Conservation (phyloP, 2,329 filamentous ascomycete genomes). For the Fusarium burgessii region DNA sequence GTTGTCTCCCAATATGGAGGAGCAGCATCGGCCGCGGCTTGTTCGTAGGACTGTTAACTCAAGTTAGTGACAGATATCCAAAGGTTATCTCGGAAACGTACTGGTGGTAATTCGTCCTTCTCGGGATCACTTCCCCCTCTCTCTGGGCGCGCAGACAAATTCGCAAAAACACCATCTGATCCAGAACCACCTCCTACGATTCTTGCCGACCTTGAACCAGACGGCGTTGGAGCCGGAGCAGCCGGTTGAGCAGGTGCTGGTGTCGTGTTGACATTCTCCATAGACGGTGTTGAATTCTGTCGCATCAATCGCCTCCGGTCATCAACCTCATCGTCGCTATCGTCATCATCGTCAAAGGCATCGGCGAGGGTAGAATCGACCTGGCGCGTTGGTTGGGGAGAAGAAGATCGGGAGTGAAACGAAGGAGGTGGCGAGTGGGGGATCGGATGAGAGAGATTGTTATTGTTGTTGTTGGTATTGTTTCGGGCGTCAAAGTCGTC, state of each 20-base stretch:
- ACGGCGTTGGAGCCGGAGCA: constrained; percentile 42
- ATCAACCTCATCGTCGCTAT: constrained; percentile 77
- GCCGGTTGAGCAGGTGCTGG: constrained; percentile 28
- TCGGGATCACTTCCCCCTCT: constrained; percentile 80
- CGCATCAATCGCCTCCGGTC: constrained; percentile 90
- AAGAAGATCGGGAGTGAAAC: constrained; percentile 85
- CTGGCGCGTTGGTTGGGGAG: constrained; percentile 56
- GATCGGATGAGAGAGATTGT: constrained; percentile 51
- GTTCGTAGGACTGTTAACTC: constrained; percentile 84
- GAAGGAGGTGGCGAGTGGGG: constrained; percentile 80
- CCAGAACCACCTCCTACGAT: constrained; percentile 79
- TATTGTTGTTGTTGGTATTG: constrained; percentile 40
- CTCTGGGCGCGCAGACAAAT: constrained; percentile 91
- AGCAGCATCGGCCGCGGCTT: constrained; percentile 94
- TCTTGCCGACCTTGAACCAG: constrained; percentile 56
- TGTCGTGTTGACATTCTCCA: constrained; percentile 36
- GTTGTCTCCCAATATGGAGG: constrained; percentile 99
- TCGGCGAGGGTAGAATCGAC: constrained; percentile 89
- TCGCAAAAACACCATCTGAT: constrained; percentile 96
- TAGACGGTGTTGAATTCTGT: constrained; percentile 60
- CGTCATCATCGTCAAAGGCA: constrained; percentile 88
- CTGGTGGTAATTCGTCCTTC: constrained; percentile 91
- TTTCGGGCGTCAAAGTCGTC: constrained; percentile 57
- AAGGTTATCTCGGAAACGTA: constrained; percentile 62
- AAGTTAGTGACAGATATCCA: constrained; percentile 50